These are phyloP conservation scores for Suillus tomentosus DNA, from an alignment of 768 basidiomycete genomes.

Conservation along the genomic window DNA sequence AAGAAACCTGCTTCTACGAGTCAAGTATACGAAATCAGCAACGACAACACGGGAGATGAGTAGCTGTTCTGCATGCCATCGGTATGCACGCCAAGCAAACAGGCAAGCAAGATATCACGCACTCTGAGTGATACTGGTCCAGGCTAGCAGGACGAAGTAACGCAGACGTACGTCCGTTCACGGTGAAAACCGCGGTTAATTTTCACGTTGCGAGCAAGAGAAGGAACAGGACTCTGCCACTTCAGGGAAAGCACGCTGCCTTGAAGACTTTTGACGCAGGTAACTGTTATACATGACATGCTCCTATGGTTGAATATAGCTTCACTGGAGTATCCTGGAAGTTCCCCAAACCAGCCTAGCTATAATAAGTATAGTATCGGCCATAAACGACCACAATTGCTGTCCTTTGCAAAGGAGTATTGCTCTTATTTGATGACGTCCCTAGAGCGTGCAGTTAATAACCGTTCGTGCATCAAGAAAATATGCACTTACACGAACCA, in stretches of 20 bases:
- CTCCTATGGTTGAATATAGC: constrained; percentile 26
- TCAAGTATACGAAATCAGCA: constrained; percentile 50
- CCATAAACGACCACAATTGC: constrained; percentile 35
- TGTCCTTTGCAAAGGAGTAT: constrained; percentile 43
- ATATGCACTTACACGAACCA: constrained; percentile 62
- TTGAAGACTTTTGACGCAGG: constrained; percentile 33
- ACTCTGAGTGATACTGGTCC: too few species aligned
- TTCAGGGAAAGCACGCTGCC: too few species aligned
- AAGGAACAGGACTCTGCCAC: too few species aligned
- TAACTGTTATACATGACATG: constrained; percentile 45
- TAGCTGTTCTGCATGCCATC: too few species aligned
- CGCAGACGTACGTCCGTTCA: too few species aligned
- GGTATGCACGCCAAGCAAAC: too few species aligned
- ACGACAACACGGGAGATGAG: too few species aligned
- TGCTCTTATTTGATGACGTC: constrained; percentile 70
- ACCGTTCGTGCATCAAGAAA: background rate
- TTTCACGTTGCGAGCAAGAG: too few species aligned
- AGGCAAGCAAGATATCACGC: too few species aligned
- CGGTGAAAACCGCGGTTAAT: too few species aligned
- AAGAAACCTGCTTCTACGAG: constrained; percentile 78
- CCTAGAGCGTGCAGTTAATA: constrained; percentile 37
- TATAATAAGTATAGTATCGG: constrained; percentile 48
- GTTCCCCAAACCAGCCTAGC: constrained; percentile 77
- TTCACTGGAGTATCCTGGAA: constrained; percentile 54
- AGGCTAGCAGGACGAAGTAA: too few species aligned